Evolutionary conservation across 2,329 filamentous ascomycete genomes (phyloP).

Genomic region (Dactylellina parvicollis): DNA sequence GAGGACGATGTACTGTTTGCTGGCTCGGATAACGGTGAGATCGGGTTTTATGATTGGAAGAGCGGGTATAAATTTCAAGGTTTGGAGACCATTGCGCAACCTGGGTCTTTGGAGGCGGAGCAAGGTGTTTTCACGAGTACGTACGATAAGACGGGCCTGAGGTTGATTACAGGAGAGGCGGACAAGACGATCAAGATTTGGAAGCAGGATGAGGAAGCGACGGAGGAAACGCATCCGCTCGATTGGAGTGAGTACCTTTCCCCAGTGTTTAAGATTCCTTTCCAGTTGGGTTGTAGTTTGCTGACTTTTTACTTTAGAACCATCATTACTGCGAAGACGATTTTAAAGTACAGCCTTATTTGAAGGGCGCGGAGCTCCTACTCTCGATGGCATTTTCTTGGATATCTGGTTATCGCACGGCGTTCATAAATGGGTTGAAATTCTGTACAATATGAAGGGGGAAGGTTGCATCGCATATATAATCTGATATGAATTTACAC

Average conservation of each 20-base stretch:
- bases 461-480: conserved; percentile 16
- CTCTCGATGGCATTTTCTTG: conserved; percentile 21
- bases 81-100: conserved; percentile 90
- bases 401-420: conserved; percentile 15
- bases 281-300: conserved; percentile 2
- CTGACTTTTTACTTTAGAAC: conserved; percentile 42
- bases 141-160: conserved; percentile 86
- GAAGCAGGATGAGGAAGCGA: conserved; percentile 92
- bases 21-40: conserved; percentile 93
- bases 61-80: conserved; percentile 90
- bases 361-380: neutral
- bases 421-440: conserved; percentile 34
- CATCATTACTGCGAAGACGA: conserved; percentile 38
- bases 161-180: conserved; percentile 91
- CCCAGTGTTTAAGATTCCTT: neutral
- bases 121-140: conserved; percentile 93
- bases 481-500: neutral
- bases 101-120: conserved; percentile 91
- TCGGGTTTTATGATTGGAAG: conserved; percentile 99
- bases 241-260: conserved; percentile 73
- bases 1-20: conserved; percentile 95
- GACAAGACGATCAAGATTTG: conserved; percentile 99
- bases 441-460: conserved; percentile 45
- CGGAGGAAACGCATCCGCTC: conserved; percentile 87
- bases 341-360: too few relatives aligned